Base-by-base conservation (phyloP, 2,329 filamentous ascomycete species). In the Botrytis tulipae region DNA sequence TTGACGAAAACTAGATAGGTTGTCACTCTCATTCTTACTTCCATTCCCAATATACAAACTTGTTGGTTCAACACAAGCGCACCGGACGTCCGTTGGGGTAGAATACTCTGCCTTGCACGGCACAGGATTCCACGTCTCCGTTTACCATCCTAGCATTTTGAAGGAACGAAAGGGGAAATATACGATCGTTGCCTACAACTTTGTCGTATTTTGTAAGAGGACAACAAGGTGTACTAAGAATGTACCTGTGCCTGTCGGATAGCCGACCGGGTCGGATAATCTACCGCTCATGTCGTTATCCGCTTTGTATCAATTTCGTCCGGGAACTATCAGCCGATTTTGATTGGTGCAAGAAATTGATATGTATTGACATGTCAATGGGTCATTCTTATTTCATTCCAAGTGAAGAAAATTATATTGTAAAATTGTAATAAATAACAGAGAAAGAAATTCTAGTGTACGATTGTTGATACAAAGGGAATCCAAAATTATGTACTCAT, bases 11-110 rank as follows among this genome's bases (percentile, higher is more conserved):
- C 3, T 8, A n/a, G 32, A 51, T 7, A 18, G 9, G 12, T 1
- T 14, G 1, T n/a, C 1, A 9, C 29, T 51, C 44, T 35, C 48
- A 40, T 51, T 32, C 32, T 12, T 37, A 29, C 44, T 51, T 25
- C 44, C 12, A 29, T 29, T 29, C 32, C 44, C 22, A 66, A 29
- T 18, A 5, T 32, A 57, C 6, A 14, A 35, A 14, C 25, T 2
- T 48, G 22, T 48, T 25, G 22, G 12, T 48, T 25, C 22, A n/a
- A 37, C 20, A 4, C 4, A 51, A 51, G 32, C 8, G 46, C 8
- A 20, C n/a, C 63, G 63, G 63, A 67, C 6, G 32, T 67, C 63
- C 63, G 63, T 37, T 67, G 44, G 63, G 63, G 44, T 57, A 54
- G 25, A 63, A 63, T 9, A 7, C 29, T 22, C 42, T 46, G 32